Conservation (phyloP, 2,329 filamentous ascomycete species). For the Zalaria obscura region DNA sequence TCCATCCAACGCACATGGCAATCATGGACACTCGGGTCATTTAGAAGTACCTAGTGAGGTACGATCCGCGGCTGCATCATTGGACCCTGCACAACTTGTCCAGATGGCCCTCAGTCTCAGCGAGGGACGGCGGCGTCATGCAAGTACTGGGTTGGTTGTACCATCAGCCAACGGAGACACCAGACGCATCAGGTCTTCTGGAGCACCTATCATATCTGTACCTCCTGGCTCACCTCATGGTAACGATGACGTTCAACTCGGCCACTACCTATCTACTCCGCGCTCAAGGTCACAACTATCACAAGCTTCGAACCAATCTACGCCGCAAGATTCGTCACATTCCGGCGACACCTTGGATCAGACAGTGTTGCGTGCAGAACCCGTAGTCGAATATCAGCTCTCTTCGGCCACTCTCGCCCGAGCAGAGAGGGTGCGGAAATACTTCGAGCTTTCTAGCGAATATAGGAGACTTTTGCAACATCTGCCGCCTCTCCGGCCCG, state of each 20-base stretch:
- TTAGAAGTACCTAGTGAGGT: too few relatives aligned
- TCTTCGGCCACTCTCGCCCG: constrained; percentile 69
- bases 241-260: constrained; percentile 32
- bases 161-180: constrained; percentile 12
- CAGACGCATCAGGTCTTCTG: constrained; percentile 4
- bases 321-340: constrained; percentile 32
- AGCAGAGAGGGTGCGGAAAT: constrained; percentile 69
- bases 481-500: constrained; percentile 56
- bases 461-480: constrained; percentile 69
- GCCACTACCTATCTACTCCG: constrained; percentile 1
- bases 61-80: constrained; percentile 31
- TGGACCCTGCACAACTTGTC: constrained; percentile 80
- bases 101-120: constrained; percentile 82
- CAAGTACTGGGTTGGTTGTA: constrained; percentile 42
- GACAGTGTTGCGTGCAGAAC: background rate
- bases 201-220: constrained; percentile 3
- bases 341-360: background rate
- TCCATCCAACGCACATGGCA: too few relatives aligned
- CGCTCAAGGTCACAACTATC: background rate
- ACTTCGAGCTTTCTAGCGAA: constrained; percentile 74
- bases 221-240: constrained; percentile 5
- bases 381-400: constrained; percentile 46
- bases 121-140: constrained; percentile 56
- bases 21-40: too few relatives aligned
- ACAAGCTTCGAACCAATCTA: constrained; percentile 15